Percentiles rank a stretch among this genome's conserved stretches.
Conservation (phyloP, 495 filamentous ascomycete genomes). For the Penicillium nucicola region DNA sequence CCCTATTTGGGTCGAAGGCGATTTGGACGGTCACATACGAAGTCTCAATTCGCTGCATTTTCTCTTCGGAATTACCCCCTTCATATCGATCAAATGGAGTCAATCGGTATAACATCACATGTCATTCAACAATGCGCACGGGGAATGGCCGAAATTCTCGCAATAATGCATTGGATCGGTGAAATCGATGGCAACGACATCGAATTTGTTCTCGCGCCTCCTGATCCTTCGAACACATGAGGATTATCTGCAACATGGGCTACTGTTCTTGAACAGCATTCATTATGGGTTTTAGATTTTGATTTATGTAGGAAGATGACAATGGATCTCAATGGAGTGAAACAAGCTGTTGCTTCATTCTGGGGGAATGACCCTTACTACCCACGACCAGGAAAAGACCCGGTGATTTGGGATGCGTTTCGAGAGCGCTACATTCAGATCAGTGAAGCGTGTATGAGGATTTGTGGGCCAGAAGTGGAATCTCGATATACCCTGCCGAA, state of each 20-base stretch:
- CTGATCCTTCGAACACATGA: neutral
- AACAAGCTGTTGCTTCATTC: conserved; percentile 15
- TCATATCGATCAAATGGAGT: conserved; percentile 46
- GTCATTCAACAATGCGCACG: conserved; percentile 19
- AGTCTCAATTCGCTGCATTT: conserved; percentile 20
- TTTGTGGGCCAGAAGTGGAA: too few relatives aligned
- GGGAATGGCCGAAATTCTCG: conserved; percentile 44
- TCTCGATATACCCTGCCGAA: too few relatives aligned
- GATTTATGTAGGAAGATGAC: conserved; percentile 14
- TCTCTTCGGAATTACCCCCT: conserved; percentile 47
- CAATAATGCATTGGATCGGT: conserved; percentile 42
- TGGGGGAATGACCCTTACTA: conserved; percentile 21
- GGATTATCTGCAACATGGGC: neutral
- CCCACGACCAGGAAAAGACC: conserved; percentile 10
- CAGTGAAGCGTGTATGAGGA: neutral
- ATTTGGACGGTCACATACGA: neutral
- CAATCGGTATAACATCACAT: conserved; percentile 23
- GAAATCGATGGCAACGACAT: conserved; percentile 46
- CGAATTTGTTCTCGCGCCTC: conserved; percentile 47
- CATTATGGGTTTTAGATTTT: conserved; percentile 48
- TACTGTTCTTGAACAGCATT: conserved; percentile 14
- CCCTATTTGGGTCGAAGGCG: conserved; percentile 43
- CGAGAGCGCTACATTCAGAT: neutral
- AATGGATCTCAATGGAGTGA: conserved; percentile 12
- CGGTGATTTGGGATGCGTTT: conserved; percentile 1